Evolutionary conservation across 257 asterid species (phyloP), one percentile per base, ranked within the genome.

Genomic region (Penstemon eatonii): DNA sequence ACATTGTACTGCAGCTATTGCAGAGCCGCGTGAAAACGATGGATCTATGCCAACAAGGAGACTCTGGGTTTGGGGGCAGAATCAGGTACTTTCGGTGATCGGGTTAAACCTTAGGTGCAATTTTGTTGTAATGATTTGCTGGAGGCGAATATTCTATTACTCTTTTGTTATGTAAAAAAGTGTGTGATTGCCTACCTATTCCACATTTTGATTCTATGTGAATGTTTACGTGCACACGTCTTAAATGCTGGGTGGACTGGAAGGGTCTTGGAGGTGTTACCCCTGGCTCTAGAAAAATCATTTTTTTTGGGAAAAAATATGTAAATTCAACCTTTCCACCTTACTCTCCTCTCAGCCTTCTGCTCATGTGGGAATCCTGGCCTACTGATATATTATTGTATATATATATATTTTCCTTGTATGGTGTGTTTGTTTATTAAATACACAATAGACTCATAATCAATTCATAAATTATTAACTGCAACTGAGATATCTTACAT

Each of bases 1-100:
- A 57, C 96, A 85, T 77, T 93, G 96, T 73, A 90, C 96, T 66
- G 96, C 89, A 19, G 97, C 96, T 45, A 86, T 93, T 69, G 95
- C 97, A 49, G 95, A 84, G 72, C 93, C 96, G 1, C 93, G 90
- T 54, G 85, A 89, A 74, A 87, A 87, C 33, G 96, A 89, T 86
- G 97, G 91, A 72, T 85, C 95, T 58, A 8, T 70, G 72, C 82
- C 97, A 11, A 74, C 73, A 13, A 78, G 89, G 82, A 86, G 97
- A 79, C 86, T 91, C 41, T 89, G 99, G 99, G 86, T 94, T 65
- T 91, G 97, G 99, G 99, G 99, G 64, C 96, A 94, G 80, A 94
- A 94, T 74, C 97, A 91, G 97, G 99, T 90, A 72, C 39, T 7
- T 52, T 63, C 62, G 44, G 11, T 47, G 42, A 38, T 4, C 10